Conservation (phyloP, 2,329 filamentous ascomycete species). For the Pseudogymnoascus sp. region DNA sequence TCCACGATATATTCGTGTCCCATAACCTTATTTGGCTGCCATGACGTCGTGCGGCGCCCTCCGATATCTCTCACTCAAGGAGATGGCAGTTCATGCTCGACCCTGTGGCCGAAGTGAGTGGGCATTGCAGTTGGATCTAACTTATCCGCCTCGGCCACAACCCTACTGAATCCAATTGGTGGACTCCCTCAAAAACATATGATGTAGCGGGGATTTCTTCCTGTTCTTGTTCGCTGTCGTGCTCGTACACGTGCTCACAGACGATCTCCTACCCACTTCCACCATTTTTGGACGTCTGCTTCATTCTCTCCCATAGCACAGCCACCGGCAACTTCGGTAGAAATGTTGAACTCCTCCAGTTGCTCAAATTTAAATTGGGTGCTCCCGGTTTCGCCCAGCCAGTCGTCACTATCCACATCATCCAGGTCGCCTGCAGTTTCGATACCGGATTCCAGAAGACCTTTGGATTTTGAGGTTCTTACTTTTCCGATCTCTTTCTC, state of each 20-base stretch:
- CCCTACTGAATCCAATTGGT: neutral
- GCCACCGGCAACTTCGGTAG: conserved; percentile 71
- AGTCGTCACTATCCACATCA: conserved; percentile 70
- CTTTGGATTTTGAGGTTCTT: conserved; percentile 69
- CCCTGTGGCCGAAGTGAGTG: neutral
- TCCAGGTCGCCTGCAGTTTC: conserved; percentile 52
- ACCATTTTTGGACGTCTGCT: conserved; percentile 76
- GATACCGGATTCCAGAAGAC: conserved; percentile 75
- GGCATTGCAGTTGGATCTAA: neutral
- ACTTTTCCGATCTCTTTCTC: conserved; percentile 79
- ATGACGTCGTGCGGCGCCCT: neutral
- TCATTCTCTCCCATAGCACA: conserved; percentile 58
- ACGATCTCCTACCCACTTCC: conserved; percentile 78
- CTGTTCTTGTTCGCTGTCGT: neutral
- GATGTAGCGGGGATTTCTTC: neutral
- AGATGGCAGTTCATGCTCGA: neutral
- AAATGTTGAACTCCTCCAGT: conserved; percentile 76
- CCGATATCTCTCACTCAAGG: conserved; percentile 2
- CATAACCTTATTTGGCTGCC: neutral
- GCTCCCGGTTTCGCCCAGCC: conserved; percentile 75
- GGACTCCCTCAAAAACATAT: neutral
- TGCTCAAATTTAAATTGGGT: conserved; percentile 73
- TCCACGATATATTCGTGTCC: neutral
- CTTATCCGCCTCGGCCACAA: neutral
- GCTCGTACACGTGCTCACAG: conserved; percentile 43